These are phyloP conservation scores for Pseudocercospora ulei DNA, from an alignment of 2,329 filamentous ascomycete genomes.

Conservation along the genomic window DNA sequence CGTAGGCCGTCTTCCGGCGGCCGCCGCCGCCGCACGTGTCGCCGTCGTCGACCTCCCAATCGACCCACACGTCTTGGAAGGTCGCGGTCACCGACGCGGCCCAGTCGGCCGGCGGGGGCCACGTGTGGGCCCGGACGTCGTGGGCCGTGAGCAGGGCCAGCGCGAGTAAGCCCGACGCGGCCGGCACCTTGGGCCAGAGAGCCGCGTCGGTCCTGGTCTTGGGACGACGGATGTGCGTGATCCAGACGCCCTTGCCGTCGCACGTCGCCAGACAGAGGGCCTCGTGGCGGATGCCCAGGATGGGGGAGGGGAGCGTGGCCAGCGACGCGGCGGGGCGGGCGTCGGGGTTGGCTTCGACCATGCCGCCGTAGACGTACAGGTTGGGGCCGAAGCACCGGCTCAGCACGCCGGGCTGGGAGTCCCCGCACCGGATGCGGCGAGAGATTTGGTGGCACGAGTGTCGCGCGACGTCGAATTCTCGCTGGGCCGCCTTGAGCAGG, in stretches of 20 bases:
- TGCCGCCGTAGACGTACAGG: constrained; percentile 39
- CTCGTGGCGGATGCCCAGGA: constrained; percentile 34
- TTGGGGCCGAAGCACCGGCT: constrained; percentile 35
- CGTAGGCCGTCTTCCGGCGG: constrained; percentile 33
- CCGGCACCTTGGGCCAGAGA: constrained; percentile 40
- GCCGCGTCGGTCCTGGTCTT: constrained; percentile 36
- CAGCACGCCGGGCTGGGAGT: constrained; percentile 39
- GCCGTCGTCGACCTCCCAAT: constrained; percentile 30
- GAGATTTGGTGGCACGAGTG: constrained; percentile 37
- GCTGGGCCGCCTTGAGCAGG: constrained; percentile 36
- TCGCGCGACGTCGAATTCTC: constrained; percentile 34
- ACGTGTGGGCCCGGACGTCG: constrained; percentile 18
- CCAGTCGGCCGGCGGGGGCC: constrained; percentile 28
- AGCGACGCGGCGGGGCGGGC: constrained; percentile 14
- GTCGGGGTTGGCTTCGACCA: constrained; percentile 32
- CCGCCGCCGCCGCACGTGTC: constrained; percentile 25
- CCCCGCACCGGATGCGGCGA: constrained; percentile 37
- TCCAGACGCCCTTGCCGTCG: constrained; percentile 39
- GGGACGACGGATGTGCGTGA: constrained; percentile 37
- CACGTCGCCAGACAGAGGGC: constrained; percentile 35
- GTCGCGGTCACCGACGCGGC: constrained; percentile 29
- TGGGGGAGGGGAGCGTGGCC: constrained; percentile 24
- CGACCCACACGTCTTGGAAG: constrained; percentile 38
- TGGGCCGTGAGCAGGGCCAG: constrained; percentile 31
- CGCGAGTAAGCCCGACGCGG: constrained; percentile 32